phyloP scores from a whole-genome alignment of 306 rosid species.

The Vicia villosa region DNA sequence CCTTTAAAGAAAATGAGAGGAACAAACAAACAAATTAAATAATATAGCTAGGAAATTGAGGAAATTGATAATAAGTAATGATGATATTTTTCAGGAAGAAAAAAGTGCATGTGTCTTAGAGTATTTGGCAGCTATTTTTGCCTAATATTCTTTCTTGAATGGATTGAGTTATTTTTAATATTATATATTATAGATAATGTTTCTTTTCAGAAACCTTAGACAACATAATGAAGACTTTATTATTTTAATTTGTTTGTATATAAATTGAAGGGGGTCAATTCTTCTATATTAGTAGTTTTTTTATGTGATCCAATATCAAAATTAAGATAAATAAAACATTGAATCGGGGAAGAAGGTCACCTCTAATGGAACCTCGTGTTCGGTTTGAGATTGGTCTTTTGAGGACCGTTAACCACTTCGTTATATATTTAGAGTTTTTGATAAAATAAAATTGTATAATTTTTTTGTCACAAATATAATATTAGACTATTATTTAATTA shows the following conservation, averaged over 20 bases:
- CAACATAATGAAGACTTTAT: conserved; percentile 38
- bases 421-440: too few species aligned
- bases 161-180: neutral
- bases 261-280: conserved; percentile 19
- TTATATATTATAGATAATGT: conserved; percentile 22
- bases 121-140: conserved; percentile 7
- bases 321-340: neutral
- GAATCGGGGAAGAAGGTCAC: conserved; percentile 48
- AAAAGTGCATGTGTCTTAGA: neutral
- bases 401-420: too few species aligned
- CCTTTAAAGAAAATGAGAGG: conserved; percentile 11
- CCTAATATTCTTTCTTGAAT: conserved; percentile 6
- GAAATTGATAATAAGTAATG: neutral
- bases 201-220: conserved; percentile 33
- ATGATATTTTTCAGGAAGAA: neutral
- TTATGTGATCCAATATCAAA: conserved; percentile 14
- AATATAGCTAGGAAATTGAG: neutral
- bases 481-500: too few species aligned
- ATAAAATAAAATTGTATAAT: too few species aligned
- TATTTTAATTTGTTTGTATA: conserved; percentile 34
- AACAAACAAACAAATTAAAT: conserved; percentile 24
- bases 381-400: too few species aligned
- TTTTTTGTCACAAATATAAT: too few species aligned
- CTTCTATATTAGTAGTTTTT: conserved; percentile 13
- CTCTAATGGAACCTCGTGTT: conserved; percentile 44